These are phyloP conservation scores for Phialophora tarda DNA, from an alignment of 2,329 filamentous ascomycete species.

Conservation along the genomic window DNA sequence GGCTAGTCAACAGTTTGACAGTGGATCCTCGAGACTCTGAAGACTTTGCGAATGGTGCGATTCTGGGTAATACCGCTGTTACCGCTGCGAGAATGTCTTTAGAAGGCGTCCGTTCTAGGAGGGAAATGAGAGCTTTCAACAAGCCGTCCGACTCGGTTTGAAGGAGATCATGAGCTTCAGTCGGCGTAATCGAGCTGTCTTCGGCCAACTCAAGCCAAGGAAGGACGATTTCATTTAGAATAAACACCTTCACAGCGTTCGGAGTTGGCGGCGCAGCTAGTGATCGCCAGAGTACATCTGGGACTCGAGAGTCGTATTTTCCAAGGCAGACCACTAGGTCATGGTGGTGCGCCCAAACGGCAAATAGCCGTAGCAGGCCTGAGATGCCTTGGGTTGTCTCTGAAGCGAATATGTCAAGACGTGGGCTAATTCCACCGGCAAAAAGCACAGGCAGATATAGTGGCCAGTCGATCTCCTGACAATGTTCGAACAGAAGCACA, in stretches of 20 bases:
- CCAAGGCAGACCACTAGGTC: constrained; percentile 73
- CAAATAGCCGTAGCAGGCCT: constrained; percentile 77
- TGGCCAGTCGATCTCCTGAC: constrained; percentile 72
- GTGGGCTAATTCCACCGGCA: constrained; percentile 74
- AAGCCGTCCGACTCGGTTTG: constrained; percentile 54
- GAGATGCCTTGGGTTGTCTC: constrained; percentile 93
- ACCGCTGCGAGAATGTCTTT: constrained; percentile 33
- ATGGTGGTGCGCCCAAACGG: constrained; percentile 75
- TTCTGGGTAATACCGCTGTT: constrained; percentile 29
- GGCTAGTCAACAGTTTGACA: constrained; percentile 41
- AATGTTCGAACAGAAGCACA: constrained; percentile 76
- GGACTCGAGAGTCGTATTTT: constrained; percentile 61
- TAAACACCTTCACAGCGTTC: constrained; percentile 83
- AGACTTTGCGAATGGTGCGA: constrained; percentile 33
- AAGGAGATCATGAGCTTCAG: constrained; percentile 25
- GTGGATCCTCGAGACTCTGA: constrained; percentile 24
- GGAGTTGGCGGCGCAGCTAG: constrained; percentile 75
- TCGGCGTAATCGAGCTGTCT: constrained; percentile 66
- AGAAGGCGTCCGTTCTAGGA: constrained; percentile 56
- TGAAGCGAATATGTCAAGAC: constrained; percentile 75
- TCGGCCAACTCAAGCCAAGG: constrained; percentile 43
- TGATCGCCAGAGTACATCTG: constrained; percentile 74
- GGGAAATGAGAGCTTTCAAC: constrained; percentile 78
- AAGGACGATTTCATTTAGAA: constrained; percentile 73
- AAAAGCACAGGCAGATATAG: constrained; percentile 74